A percentile compares a stretch with the other conserved stretches of the same genome.
Evolutionary conservation across 1,139 yeast species (phyloP).

Genomic region (Hyphopichia wangnamkhiaoensis): DNA sequence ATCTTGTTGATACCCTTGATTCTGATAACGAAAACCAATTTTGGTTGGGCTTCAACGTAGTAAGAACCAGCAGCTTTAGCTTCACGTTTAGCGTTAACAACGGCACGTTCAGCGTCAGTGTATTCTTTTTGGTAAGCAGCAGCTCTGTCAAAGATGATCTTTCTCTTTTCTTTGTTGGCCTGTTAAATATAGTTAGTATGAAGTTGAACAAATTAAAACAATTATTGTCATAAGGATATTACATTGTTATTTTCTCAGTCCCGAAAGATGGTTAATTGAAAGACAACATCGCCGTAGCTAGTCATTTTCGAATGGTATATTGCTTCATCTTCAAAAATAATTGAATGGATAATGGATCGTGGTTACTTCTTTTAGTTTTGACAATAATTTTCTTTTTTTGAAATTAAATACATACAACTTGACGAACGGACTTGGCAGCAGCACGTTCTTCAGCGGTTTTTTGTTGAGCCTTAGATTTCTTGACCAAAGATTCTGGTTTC

Average conservation of each 20-base stretch:
- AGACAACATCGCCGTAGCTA: conserved; percentile 91
- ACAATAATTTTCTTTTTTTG: conserved; percentile 1
- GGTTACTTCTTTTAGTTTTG: neutral
- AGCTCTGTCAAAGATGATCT: conserved; percentile 94
- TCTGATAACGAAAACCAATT: conserved; percentile 96
- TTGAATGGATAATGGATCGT: conserved; percentile 2
- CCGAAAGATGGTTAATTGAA: conserved; percentile 99
- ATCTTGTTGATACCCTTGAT: conserved; percentile 99
- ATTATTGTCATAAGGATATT: conserved; percentile 5
- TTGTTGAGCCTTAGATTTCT: conserved; percentile 90
- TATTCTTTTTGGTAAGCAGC: conserved; percentile 98
- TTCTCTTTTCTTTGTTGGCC: conserved; percentile 91
- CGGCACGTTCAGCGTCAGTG: conserved; percentile 91
- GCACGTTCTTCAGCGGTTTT: conserved; percentile 86
- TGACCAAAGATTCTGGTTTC: conserved; percentile 92
- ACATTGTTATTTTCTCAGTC: conserved; percentile 62
- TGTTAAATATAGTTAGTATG: conserved; percentile 43
- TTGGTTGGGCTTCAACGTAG: conserved; percentile 97
- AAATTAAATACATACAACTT: conserved; percentile 70
- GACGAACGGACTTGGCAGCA: conserved; percentile 83
- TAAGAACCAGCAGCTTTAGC: conserved; percentile 95
- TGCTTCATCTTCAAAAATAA: conserved; percentile 62
- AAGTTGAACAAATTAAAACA: conserved; percentile 8
- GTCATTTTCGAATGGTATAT: conserved; percentile 60
- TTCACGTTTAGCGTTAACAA: conserved; percentile 90